Conservation (phyloP, 2,329 filamentous ascomycete genomes). For the Pestalotiopsis sp. region DNA sequence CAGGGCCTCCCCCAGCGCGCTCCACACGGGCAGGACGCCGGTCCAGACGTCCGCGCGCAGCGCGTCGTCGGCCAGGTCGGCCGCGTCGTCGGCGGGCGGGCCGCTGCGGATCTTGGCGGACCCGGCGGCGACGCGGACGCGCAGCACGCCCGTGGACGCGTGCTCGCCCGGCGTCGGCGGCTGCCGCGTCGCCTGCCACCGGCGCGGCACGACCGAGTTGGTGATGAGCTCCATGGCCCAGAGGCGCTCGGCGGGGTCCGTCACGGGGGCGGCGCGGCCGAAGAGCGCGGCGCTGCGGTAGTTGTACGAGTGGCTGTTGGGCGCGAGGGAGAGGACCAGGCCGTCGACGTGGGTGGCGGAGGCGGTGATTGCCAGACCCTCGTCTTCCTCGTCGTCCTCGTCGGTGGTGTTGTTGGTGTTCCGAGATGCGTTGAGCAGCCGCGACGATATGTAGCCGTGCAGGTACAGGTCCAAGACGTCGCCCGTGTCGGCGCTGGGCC, state of each 20-base stretch:
- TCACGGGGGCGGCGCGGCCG: slow-evolving; percentile 69
- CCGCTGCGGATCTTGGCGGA: slow-evolving; percentile 75
- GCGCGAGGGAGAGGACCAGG: slow-evolving; percentile 75
- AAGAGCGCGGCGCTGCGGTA: slow-evolving; percentile 81
- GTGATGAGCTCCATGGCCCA: slow-evolving; percentile 81
- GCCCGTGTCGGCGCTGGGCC: slow-evolving; percentile 57
- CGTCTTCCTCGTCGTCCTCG: slow-evolving; percentile 28
- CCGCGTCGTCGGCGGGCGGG: slow-evolving; percentile 55
- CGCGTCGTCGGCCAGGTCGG: slow-evolving; percentile 45
- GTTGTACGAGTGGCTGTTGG: slow-evolving; percentile 82
- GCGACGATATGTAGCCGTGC: slow-evolving; percentile 80
- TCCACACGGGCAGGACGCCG: slow-evolving; percentile 63
- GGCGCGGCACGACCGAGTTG: slow-evolving; percentile 66
- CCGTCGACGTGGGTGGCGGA: slow-evolving; percentile 77
- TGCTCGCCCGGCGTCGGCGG: slow-evolving; percentile 75
- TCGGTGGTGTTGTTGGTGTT: slow-evolving; percentile 11
- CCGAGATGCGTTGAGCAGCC: slow-evolving; percentile 69
- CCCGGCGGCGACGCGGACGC: slow-evolving; percentile 66
- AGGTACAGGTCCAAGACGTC: slow-evolving; percentile 77
- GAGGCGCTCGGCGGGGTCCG: slow-evolving; percentile 67
- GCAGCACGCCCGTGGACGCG: slow-evolving; percentile 71
- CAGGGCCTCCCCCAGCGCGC: slow-evolving; percentile 63
- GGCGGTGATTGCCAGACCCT: slow-evolving; percentile 65
- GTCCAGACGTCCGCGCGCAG: slow-evolving; percentile 50
- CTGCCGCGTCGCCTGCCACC: slow-evolving; percentile 68